Evolutionary conservation across 1,284 basidiomycete species (phyloP), one percentile per base, ranked within the genome.

Genomic region (Neonothopanus nambi): DNA sequence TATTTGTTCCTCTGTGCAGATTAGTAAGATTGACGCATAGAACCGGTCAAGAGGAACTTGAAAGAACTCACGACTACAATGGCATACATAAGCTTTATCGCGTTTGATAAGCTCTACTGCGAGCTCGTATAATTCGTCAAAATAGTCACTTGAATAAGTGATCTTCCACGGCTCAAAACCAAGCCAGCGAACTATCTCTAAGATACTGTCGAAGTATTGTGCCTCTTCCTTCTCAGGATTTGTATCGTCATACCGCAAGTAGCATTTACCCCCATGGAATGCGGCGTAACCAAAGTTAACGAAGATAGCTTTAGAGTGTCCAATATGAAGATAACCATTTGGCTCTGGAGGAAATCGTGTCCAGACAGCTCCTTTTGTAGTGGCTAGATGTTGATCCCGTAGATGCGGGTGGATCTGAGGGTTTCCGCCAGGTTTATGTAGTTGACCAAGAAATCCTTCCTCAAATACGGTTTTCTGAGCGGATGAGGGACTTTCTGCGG

Each of bases 341-440:
- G 97, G 97, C 74, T 99, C 97, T 3, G 97, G 97, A 20, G 97
- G 97, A 76, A 99, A 99, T 36, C 97, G 93, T 6, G 97, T 99
- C 75, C 90, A 89, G 5, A 99, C 95, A 56, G 82, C 75, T 12
- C 94, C 93, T 23, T 84, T 83, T 0, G 97, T 98, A 15, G 80
- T 81, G 15, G 80, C 79, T 42, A 99, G 76, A 68, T 99, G 97
- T 60, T 85, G 76, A 57, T 93, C 85, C 52, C 89, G 89, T 55
- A 98, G 82, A 55, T 81, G 77, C 6, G 87, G 80, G 57, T 88
- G 80, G 51, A 90, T 82, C 71, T 99, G 97, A 33, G 92, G 89
- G 72, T 98, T 99, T 65, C 82, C 95, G 48, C 97, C 97, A 8
- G 94, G 93, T 65, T 91, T 93, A 70, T 99, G 95, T 38, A 99